These are phyloP conservation scores for Prosopis cineraria DNA, from an alignment of 306 rosid species.

Conservation along the genomic window DNA sequence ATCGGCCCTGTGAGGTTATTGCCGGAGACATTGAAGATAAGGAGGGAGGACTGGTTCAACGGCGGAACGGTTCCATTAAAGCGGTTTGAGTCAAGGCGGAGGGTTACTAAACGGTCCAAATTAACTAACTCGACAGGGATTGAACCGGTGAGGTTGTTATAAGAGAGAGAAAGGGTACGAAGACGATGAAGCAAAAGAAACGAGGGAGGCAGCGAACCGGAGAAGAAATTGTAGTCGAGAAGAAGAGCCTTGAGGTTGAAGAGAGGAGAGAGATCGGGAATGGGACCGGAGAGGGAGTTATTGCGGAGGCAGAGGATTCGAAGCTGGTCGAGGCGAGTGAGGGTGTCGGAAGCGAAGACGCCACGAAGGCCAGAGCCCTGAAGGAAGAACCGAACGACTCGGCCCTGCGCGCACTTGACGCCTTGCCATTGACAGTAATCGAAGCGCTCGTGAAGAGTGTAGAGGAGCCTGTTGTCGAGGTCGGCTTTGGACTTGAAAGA, in stretches of 20 bases:
- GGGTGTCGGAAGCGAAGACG: slow-evolving; percentile 50
- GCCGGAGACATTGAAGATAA: slow-evolving; percentile 50
- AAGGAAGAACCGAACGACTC: slow-evolving; percentile 62
- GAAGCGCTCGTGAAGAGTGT: slow-evolving; percentile 59
- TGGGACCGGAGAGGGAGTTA: slow-evolving; percentile 78
- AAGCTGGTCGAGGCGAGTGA: slow-evolving; percentile 78
- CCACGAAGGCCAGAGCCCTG: slow-evolving; percentile 59
- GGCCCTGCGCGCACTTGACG: slow-evolving; percentile 77
- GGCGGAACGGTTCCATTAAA: slow-evolving; percentile 69
- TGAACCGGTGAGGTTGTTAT: slow-evolving; percentile 59
- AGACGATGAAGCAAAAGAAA: slow-evolving; percentile 62
- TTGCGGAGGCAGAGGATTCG: slow-evolving; percentile 71
- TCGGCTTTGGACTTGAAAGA: slow-evolving; percentile 80
- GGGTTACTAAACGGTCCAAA: slow-evolving; percentile 59
- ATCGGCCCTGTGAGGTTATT: slow-evolving; percentile 74
- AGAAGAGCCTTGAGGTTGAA: slow-evolving; percentile 67
- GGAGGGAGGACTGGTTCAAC: slow-evolving; percentile 59
- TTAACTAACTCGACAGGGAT: slow-evolving; percentile 44
- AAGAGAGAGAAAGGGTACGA: slow-evolving; percentile 57
- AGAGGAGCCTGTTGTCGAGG: slow-evolving; percentile 70
- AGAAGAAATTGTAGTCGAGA: slow-evolving; percentile 59
- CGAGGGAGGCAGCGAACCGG: slow-evolving; percentile 72
- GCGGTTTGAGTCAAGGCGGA: slow-evolving; percentile 60
- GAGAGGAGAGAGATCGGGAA: slow-evolving; percentile 77
- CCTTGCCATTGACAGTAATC: slow-evolving; percentile 93